Evolutionary conservation across 345 rosid genomes (phyloP).

Genomic region (Arabidopsis suecica): DNA sequence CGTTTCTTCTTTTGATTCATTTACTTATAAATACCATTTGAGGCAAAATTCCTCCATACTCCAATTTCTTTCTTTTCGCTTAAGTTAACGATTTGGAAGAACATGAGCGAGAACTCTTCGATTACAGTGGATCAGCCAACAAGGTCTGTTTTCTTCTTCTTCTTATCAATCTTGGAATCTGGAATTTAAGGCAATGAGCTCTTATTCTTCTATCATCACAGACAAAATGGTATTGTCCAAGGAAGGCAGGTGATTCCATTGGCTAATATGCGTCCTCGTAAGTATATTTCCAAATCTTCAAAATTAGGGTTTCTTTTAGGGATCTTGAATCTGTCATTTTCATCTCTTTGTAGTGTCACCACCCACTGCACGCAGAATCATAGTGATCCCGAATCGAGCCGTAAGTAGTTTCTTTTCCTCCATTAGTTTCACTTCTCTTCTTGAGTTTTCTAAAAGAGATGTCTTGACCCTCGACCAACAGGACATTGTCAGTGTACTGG

Average conservation of each 20-base stretch:
- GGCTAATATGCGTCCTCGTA: neutral
- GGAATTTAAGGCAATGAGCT: neutral
- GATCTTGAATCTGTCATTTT: neutral
- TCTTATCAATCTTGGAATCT: neutral
- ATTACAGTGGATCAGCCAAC: neutral
- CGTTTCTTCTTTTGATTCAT: no score
- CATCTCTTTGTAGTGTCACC: neutral
- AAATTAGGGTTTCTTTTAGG: neutral
- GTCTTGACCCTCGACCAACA: neutral
- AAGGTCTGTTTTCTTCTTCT: neutral
- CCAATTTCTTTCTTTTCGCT: neutral
- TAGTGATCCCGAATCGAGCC: neutral
- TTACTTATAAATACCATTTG: no score
- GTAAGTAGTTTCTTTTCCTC: neutral
- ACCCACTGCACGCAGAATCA: slow-evolving; percentile 6
- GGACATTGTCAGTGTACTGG: neutral
- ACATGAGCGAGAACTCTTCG: neutral
- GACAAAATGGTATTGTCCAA: neutral
- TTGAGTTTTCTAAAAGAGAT: neutral
- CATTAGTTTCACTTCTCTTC: neutral
- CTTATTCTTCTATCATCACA: neutral
- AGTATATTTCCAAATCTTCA: neutral
- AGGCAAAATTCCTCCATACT: no score
- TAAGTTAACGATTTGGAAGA: neutral
- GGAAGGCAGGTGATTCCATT: neutral